These are phyloP conservation scores for Amborella trichopoda DNA, from an alignment of 164 flowering plant species.

Conservation along the genomic window DNA sequence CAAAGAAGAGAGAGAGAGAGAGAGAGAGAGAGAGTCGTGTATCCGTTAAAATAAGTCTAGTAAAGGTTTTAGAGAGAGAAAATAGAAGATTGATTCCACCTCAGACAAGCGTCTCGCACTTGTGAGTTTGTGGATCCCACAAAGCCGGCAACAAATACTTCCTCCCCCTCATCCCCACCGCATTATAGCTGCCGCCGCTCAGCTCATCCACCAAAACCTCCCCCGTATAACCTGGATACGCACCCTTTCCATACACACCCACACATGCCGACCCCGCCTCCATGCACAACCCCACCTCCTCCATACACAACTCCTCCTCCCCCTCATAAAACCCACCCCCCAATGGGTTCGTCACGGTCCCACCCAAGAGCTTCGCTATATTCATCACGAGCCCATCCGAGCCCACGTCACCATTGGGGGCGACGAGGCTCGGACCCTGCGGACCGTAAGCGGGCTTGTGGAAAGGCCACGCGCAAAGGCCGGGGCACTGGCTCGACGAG, in stretches of 20 bases:
- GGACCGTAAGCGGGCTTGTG: constrained; percentile 13
- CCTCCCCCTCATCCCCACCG: constrained; percentile 11
- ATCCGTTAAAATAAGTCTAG: too few relatives aligned
- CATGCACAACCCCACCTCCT: constrained; percentile 9
- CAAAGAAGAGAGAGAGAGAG: too few relatives aligned
- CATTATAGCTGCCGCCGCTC: constrained; percentile 15
- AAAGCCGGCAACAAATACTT: constrained; percentile 12
- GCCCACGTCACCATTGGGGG: constrained; percentile 15
- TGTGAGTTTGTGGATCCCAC: constrained; percentile 12
- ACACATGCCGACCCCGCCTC: constrained; percentile 15
- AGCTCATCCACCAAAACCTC: constrained; percentile 8
- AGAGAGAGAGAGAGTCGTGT: too few relatives aligned
- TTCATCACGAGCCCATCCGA: constrained; percentile 12
- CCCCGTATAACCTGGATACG: constrained; percentile 15
- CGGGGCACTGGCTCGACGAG: constrained; percentile 12
- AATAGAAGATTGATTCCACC: too few relatives aligned
- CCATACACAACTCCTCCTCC: constrained; percentile 8
- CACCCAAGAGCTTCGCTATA: constrained; percentile 9
- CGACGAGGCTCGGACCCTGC: constrained; percentile 8
- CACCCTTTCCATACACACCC: constrained; percentile 8
- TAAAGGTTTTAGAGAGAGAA: too few relatives aligned
- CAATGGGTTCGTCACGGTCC: constrained; percentile 11
- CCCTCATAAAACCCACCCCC: constrained; percentile 12
- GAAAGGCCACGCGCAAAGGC: constrained; percentile 11
- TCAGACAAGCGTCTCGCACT: constrained; percentile 7